Conservation (phyloP, 164 flowering plant genomes). For the Berberis thunbergii region DNA sequence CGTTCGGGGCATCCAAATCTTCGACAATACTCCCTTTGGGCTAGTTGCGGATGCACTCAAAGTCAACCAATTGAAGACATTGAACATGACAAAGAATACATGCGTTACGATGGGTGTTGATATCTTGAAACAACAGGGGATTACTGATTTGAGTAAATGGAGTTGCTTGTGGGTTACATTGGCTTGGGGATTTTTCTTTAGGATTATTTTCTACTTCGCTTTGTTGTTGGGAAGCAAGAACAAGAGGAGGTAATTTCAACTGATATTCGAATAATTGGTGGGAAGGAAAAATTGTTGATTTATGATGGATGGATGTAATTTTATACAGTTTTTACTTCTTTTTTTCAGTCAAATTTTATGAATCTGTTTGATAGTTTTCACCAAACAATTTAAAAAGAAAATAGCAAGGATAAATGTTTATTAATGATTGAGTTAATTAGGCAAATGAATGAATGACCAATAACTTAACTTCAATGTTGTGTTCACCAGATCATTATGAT, state of each 20-base stretch:
- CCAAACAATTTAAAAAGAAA: no score
- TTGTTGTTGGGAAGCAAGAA: constrained; percentile 65
- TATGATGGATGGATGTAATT: no score
- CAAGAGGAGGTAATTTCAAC: constrained; percentile 36
- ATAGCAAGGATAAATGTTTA: no score
- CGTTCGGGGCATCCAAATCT: constrained; percentile 69
- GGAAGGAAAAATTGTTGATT: no score
- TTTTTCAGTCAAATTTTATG: no score
- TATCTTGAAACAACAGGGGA: constrained; percentile 44
- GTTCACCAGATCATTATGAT: no score
- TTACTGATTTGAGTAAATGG: constrained; percentile 67
- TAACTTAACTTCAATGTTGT: no score
- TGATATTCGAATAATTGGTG: no score
- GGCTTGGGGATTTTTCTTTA: constrained; percentile 77
- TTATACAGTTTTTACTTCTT: no score
- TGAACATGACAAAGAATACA: constrained; percentile 36
- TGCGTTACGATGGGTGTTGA: constrained; percentile 61
- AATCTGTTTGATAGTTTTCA: no score
- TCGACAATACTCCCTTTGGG: constrained; percentile 70
- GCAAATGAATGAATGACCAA: no score
- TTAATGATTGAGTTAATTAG: no score
- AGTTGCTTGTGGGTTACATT: constrained; percentile 56
- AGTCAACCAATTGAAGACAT: constrained; percentile 28
- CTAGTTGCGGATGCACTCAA: constrained; percentile 37
- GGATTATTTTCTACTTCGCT: constrained; percentile 59